phyloP scores from a whole-genome alignment of 1,284 basidiomycete species.

The Cryptococcus sp. region DNA sequence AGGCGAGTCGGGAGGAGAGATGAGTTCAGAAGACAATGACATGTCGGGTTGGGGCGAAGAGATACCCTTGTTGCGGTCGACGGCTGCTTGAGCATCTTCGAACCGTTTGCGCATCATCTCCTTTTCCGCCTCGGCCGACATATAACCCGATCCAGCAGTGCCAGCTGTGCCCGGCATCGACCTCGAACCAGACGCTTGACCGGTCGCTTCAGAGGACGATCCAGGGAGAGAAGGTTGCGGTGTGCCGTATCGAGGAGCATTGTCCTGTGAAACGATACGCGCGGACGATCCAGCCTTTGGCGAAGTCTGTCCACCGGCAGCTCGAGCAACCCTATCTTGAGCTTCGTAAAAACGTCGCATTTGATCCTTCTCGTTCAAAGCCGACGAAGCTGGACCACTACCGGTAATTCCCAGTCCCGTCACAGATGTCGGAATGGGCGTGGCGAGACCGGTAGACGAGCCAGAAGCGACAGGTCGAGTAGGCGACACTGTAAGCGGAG shows the following conservation, averaged over 20 bases:
- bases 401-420: too few species aligned
- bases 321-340: conserved; percentile 14
- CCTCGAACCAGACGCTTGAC: neutral
- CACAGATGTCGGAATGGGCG: too few species aligned
- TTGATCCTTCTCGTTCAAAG: conserved; percentile 29
- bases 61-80: conserved; percentile 5
- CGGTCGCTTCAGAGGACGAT: neutral
- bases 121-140: conserved; percentile 36
- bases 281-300: neutral
- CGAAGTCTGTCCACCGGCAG: neutral
- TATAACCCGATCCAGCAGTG: conserved; percentile 6
- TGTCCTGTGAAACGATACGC: neutral
- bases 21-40: neutral
- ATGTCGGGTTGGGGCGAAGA: neutral
- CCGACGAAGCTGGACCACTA: neutral
- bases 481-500: neutral
- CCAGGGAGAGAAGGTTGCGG: too few species aligned
- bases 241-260: neutral
- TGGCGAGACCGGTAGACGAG: neutral
- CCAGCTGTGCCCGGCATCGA: neutral
- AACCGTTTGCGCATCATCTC: conserved; percentile 31
- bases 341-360: conserved; percentile 36
- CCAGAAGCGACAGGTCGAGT: neutral
- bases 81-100: conserved; percentile 26
- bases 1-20: neutral